Conservation (phyloP, 2,329 filamentous ascomycete species). For the Exophiala sideris region DNA sequence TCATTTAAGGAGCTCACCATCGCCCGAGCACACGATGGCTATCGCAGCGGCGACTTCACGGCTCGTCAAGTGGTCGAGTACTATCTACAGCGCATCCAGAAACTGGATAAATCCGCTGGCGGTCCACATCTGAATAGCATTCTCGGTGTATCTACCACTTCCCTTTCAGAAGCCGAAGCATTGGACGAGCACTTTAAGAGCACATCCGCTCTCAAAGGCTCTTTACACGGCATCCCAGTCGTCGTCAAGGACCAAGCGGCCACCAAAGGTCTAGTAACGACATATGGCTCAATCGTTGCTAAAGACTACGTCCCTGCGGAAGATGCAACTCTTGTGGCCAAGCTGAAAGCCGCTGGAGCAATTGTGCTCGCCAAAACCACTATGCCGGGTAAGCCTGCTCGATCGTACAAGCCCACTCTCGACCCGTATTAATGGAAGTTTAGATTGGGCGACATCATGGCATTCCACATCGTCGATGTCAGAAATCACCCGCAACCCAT, state of each 20-base stretch:
- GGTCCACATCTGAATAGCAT: conserved; percentile 15
- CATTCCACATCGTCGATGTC: conserved; percentile 60
- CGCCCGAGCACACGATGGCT: conserved; percentile 11
- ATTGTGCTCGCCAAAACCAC: conserved; percentile 55
- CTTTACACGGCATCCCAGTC: conserved; percentile 54
- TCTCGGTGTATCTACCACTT: conserved; percentile 46
- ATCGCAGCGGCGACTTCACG: conserved; percentile 6
- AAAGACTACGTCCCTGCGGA: conserved; percentile 39
- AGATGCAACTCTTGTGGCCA: conserved; percentile 50
- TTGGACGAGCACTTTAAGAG: conserved; percentile 44
- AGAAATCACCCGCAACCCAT: conserved; percentile 63
- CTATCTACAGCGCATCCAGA: conserved; percentile 13
- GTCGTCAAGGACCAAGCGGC: conserved; percentile 63
- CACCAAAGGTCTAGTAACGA: conserved; percentile 55
- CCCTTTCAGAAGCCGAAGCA: conserved; percentile 45
- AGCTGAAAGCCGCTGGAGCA: conserved; percentile 50
- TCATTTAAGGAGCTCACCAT: conserved; percentile 7
- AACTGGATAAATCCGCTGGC: conserved; percentile 5
- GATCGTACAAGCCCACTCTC: background rate
- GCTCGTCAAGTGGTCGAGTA: conserved; percentile 12
- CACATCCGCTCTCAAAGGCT: conserved; percentile 37
- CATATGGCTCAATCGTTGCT: conserved; percentile 52
- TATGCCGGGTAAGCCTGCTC: conserved; percentile 31
- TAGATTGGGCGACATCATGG: conserved; percentile 53
- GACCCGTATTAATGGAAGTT: background rate